phyloP scores from a whole-genome alignment of 345 rosid genomes.

The Gossypium stocksii region DNA sequence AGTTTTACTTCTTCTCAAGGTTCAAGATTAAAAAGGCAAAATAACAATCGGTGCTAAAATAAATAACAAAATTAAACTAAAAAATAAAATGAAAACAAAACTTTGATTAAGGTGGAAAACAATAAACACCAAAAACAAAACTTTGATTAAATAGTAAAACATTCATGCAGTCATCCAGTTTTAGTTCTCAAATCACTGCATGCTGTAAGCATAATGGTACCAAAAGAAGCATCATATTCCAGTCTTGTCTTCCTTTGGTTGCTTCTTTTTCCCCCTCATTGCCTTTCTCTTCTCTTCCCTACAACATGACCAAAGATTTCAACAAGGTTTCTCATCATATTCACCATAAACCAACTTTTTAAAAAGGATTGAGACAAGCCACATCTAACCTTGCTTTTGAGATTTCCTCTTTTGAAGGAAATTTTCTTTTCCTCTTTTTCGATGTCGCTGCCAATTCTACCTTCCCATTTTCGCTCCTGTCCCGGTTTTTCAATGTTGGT shows the following conservation, averaged over 20 bases:
- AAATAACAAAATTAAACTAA: too few relatives aligned
- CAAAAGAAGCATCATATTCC: slow-evolving; percentile 5
- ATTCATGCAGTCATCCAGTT: not conserved
- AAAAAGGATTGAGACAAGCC: not conserved
- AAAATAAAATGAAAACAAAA: not conserved
- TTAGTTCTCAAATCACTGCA: not conserved
- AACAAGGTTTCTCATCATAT: not conserved
- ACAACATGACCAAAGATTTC: slow-evolving; percentile 15
- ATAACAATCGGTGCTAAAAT: not conserved
- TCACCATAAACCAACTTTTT: not conserved
- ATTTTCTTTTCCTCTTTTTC: slow-evolving; percentile 46
- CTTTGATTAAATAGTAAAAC: not conserved
- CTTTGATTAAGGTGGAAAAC: not conserved
- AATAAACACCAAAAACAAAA: not conserved
- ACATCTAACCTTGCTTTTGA: slow-evolving; percentile 53
- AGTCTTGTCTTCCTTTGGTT: slow-evolving; percentile 10
- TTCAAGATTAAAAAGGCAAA: not conserved
- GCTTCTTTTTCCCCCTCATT: slow-evolving; percentile 36
- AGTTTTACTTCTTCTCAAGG: not conserved
- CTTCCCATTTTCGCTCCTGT: slow-evolving; percentile 26
- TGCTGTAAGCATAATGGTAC: not conserved
- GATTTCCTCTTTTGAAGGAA: slow-evolving; percentile 51
- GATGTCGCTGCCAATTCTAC: slow-evolving; percentile 9
- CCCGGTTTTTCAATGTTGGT: slow-evolving; percentile 9
- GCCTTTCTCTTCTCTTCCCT: slow-evolving; percentile 80